These are phyloP conservation scores for Cardiospermum halicacabum DNA, from an alignment of 345 rosid genomes.

Conservation along the genomic window DNA sequence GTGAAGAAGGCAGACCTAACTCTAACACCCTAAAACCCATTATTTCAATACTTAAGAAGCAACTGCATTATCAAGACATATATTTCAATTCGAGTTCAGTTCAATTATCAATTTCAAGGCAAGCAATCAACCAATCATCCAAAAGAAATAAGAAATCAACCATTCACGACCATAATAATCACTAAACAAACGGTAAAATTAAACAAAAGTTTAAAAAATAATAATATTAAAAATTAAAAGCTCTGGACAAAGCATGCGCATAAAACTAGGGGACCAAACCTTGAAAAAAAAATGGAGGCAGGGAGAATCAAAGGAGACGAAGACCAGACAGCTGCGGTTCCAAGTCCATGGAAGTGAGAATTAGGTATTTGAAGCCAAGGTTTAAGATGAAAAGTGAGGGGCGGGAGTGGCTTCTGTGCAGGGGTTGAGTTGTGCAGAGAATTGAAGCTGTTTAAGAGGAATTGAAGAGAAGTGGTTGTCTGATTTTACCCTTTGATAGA, in stretches of 20 bases:
- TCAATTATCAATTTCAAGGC: not conserved
- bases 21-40: not conserved
- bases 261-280: conserved; percentile 17
- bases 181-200: not conserved
- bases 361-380: conserved; percentile 15
- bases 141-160: not conserved
- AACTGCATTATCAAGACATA: not conserved
- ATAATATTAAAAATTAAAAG: conserved; percentile 2
- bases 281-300: conserved; percentile 7
- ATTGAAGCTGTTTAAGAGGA: too few species aligned
- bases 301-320: conserved; percentile 14
- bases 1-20: not conserved
- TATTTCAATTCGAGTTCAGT: not conserved
- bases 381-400: not conserved
- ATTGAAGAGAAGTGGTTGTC: too few species aligned
- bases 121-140: not conserved
- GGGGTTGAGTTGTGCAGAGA: too few species aligned
- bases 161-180: not conserved
- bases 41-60: not conserved
- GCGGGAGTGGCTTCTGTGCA: too few species aligned
- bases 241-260: not conserved
- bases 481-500: too few species aligned
- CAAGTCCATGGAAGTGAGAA: conserved; percentile 11
- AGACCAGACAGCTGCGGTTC: not conserved
- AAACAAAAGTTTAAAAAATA: not conserved